These are phyloP conservation scores for Talaromyces sp. DNA, from an alignment of 2,329 filamentous ascomycete genomes.

Conservation along the genomic window DNA sequence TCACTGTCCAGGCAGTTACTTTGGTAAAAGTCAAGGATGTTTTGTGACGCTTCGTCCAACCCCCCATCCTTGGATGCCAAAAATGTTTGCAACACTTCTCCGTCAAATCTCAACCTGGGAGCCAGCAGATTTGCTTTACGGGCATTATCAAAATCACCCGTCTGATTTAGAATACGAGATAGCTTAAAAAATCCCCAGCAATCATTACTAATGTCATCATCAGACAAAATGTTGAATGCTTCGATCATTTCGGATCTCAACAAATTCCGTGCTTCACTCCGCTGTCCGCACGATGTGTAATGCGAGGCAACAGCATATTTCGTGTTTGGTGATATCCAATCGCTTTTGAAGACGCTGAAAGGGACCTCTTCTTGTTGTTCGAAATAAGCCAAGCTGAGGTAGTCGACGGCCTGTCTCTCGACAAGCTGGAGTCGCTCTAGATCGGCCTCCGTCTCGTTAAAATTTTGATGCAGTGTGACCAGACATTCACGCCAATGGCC, in stretches of 20 bases:
- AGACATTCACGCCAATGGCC: neutral
- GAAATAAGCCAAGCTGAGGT: neutral
- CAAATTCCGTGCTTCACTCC: neutral
- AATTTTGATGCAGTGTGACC: neutral
- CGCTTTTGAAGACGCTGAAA: neutral
- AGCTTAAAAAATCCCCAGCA: neutral
- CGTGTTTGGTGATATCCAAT: neutral
- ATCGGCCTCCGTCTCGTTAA: neutral
- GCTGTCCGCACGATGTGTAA: neutral
- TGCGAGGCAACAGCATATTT: neutral
- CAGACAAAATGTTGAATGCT: neutral
- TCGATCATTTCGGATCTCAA: neutral
- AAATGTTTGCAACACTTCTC: neutral
- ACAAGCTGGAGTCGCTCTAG: neutral
- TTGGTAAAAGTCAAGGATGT: neutral
- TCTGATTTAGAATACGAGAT: neutral
- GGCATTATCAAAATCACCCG: neutral
- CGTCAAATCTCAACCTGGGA: neutral
- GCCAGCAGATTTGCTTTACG: neutral
- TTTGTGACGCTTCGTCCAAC: neutral
- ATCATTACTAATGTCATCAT: neutral
- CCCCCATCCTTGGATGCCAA: neutral
- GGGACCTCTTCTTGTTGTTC: neutral
- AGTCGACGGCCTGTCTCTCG: neutral
- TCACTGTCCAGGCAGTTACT: neutral